Evolutionary conservation across 345 rosid species (phyloP), one percentile per base, ranked within the genome.

Genomic region (Dimocarpus longan): DNA sequence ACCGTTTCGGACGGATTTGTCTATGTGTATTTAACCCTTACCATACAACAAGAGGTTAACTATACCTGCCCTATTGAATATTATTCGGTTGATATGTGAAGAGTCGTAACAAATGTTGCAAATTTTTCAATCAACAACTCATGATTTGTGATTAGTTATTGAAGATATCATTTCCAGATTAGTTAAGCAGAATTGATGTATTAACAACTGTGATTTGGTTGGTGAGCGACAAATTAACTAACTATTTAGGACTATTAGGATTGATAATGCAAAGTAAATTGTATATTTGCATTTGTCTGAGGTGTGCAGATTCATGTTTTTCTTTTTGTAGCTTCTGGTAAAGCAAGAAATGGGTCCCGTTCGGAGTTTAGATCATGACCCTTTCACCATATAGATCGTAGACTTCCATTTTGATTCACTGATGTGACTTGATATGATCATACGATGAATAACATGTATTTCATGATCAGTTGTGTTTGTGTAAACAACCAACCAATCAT

Each of bases 131-230:
- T 50, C 4, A 52, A 18, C 3, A 71, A 71, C 1, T 16, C 60
- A 52, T 52, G 6, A 32, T 32, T 56, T 52, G n/a, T 22, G 10
- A 4, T 10, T 9, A 21, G 18, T 74, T 18, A 75, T 44, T 75
- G 18, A 52, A 6, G 16, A 22, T 10, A 43, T 62, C 11, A 21
- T 62, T 52, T 71, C 46, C 56, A 60, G 21, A 66, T 50, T 66
- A 62, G 65, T 16, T 26, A 18, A 56, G 52, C 19, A 68, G 57
- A 59, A 22, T 56, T 40, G 79, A 57, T 76, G 32, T 24, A 10
- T 40, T 66, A 68, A 57, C 79, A 9, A 76, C 67, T 56, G 10
- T 22, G 79, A 69, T 77, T 22, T 18, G 80, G 68, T 59, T 1
- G 80, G 48, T 76, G 66, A 68, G 66, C 72, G 8, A 26, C 56